Percentiles rank a stretch among this genome's conserved stretches.
phyloP scores from a whole-genome alignment of 805 yeast genomes.

The Barnettozyma botsteinii region DNA sequence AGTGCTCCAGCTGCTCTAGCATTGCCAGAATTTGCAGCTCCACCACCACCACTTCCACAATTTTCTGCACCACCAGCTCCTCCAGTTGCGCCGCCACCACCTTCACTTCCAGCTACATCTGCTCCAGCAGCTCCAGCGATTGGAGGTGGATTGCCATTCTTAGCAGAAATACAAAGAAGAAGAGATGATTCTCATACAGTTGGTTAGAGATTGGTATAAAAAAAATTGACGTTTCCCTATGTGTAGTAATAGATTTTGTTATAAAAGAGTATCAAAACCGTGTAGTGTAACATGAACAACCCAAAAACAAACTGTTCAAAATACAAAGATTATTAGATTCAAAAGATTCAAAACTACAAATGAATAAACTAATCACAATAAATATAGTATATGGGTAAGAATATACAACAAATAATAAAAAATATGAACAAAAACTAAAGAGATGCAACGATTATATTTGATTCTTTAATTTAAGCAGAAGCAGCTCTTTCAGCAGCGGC shows the following conservation, averaged over 20 bases:
- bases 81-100: slow-evolving; percentile 23
- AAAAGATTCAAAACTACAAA: no score
- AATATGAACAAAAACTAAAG: slow-evolving; percentile 1
- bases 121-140: slow-evolving; percentile 5
- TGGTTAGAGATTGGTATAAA: no score
- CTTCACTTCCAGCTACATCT: slow-evolving; percentile 10
- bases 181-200: slow-evolving; percentile 42
- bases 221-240: no score
- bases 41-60: slow-evolving; percentile 27
- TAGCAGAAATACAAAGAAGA: slow-evolving; percentile 44
- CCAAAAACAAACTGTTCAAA: no score
- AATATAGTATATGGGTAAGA: slow-evolving; percentile 3
- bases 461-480: background rate
- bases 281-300: no score
- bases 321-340: no score
- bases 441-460: background rate
- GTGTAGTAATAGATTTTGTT: no score
- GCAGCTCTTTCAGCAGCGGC: slow-evolving; percentile 15
- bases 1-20: slow-evolving; percentile 23
- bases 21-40: slow-evolving; percentile 25
- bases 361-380: background rate
- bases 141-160: slow-evolving; percentile 42
- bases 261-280: no score
- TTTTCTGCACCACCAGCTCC: slow-evolving; percentile 31
- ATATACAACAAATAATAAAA: slow-evolving; percentile 2